These are phyloP conservation scores for Mycosphaerella arachidis DNA, from an alignment of 2,329 filamentous ascomycete species.

Conservation along the genomic window DNA sequence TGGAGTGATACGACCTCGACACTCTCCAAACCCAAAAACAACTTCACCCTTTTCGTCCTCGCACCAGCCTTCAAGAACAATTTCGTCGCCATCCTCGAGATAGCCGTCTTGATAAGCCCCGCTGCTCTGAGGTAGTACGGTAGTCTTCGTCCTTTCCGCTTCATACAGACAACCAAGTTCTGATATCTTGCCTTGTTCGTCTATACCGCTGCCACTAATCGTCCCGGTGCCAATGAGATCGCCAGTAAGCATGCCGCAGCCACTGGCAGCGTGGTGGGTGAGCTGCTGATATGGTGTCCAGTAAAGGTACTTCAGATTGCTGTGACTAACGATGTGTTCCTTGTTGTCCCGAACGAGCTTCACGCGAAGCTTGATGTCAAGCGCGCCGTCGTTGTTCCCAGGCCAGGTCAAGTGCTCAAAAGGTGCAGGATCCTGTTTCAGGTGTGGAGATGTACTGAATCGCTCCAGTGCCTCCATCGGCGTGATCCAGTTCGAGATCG, in stretches of 20 bases:
- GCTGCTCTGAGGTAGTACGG: constrained; percentile 32
- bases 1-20: constrained; percentile 24
- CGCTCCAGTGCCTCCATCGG: constrained; percentile 54
- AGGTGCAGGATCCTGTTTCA: constrained; percentile 26
- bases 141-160: constrained; percentile 29
- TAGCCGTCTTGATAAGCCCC: constrained; percentile 35
- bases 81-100: constrained; percentile 40
- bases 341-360: constrained; percentile 26
- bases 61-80: constrained; percentile 32
- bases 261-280: constrained; percentile 42
- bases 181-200: constrained; percentile 28
- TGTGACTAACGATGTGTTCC: constrained; percentile 21
- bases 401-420: constrained; percentile 29
- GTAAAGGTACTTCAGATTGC: constrained; percentile 39
- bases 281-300: constrained; percentile 46
- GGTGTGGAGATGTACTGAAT: constrained; percentile 27
- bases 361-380: constrained; percentile 32
- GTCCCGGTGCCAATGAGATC: constrained; percentile 45
- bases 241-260: constrained; percentile 39
- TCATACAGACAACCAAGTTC: constrained; percentile 44
- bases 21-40: constrained; percentile 30
- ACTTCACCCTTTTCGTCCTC: constrained; percentile 23
- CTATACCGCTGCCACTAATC: constrained; percentile 36
- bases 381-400: constrained; percentile 18
- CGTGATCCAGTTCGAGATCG: constrained; percentile 59